phyloP scores from a whole-genome alignment of 441 rosid species.

The Isatis lusitanica region DNA sequence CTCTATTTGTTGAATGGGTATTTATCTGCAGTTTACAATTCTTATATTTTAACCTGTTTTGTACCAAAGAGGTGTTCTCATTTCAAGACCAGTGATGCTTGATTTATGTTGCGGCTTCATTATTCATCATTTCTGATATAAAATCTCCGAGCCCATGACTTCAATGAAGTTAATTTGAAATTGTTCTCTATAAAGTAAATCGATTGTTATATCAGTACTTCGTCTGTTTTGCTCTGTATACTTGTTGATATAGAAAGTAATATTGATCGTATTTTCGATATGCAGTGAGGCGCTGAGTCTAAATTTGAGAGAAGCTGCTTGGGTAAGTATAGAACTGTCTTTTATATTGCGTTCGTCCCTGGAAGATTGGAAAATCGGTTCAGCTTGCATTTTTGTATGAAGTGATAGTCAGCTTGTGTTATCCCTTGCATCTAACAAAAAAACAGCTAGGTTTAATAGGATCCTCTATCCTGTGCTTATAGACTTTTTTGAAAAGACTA shows the following conservation, averaged over 20 bases:
- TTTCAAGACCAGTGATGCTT: constrained; percentile 6
- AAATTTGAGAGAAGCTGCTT: constrained; percentile 94
- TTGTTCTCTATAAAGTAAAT: background rate
- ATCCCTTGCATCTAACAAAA: background rate
- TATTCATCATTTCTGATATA: constrained; percentile 14
- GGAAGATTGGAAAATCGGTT: background rate
- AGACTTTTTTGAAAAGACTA: background rate
- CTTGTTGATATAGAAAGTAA: constrained; percentile 13
- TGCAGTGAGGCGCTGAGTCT: constrained; percentile 86
- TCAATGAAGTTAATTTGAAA: background rate
- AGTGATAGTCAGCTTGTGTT: background rate
- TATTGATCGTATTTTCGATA: constrained; percentile 1
- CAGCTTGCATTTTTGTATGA: constrained; percentile 1
- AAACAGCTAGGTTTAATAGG: background rate
- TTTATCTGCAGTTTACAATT: background rate
- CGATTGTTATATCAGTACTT: background rate
- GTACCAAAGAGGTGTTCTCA: background rate
- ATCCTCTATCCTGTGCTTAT: background rate
- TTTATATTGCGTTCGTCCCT: background rate
- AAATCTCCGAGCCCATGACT: background rate
- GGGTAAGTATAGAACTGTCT: constrained; percentile 59
- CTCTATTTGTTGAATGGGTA: background rate
- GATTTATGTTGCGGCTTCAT: constrained; percentile 10
- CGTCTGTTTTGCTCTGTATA: background rate
- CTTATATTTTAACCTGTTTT: background rate